Evolutionary conservation across 148 eudicot species (phyloP), one percentile per base, ranked within the genome.

Genomic region (Simmondsia chinensis): DNA sequence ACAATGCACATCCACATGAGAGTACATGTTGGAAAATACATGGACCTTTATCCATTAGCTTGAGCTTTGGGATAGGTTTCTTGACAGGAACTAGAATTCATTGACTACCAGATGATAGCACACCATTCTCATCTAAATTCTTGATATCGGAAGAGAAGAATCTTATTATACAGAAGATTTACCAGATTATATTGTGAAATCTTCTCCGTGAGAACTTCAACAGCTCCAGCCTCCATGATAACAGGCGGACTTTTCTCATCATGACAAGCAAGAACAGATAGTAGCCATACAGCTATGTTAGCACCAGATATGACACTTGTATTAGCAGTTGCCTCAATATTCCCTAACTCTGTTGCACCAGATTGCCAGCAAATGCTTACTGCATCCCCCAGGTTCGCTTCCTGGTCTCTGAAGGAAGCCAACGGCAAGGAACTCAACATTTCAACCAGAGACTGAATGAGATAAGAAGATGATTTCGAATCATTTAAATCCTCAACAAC

Each of bases 141-240:
- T n/a, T n/a, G n/a, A n/a, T n/a, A n/a, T n/a, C n/a, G n/a, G n/a
- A n/a, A n/a, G n/a, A n/a, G n/a, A n/a, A n/a, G n/a, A n/a, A 14
- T 9, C 10, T 17, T 46, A 28, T 13, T 16, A 2, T 13, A 0
- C 4, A 17, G 14, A 25, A 27, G 28, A 55, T 6, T 35, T 79
- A 91, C 95, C 93, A 69, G 87, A 38, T 74, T 16, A 51, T 67
- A 72, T 28, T 63, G 62, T 44, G 81, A 71, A 36, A 86, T 74
- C 68, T 68, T 91, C 53, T 86, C 99, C 6, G 76, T 82, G 46
- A 88, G 65, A 51, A 72, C 72, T 65, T 91, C 99, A 74, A 91
- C 54, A 35, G 81, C 89, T 44, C 81, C 95, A 50, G 95, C 89
- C 48, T 91, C 95, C 89, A 86, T 72, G 50, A 82, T 74, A 50